These are phyloP conservation scores for Agaricus blazei DNA, from an alignment of 768 basidiomycete genomes.

Conservation along the genomic window DNA sequence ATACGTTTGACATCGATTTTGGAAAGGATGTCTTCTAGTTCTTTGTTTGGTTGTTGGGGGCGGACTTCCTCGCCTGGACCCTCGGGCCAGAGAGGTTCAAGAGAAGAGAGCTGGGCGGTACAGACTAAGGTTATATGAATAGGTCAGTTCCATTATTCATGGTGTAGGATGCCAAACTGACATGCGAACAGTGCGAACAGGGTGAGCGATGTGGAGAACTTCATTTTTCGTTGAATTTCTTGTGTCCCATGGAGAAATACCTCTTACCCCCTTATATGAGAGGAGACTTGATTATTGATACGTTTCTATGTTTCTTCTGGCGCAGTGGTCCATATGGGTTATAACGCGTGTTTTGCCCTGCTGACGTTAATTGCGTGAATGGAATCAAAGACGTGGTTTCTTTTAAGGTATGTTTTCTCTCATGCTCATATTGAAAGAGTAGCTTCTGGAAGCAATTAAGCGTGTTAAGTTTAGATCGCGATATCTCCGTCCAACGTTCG, in stretches of 20 bases:
- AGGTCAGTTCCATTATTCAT: neutral
- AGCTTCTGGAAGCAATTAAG: slow-evolving; percentile 2
- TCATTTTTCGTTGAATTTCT: neutral
- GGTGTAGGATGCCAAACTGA: neutral
- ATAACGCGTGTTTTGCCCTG: slow-evolving; percentile 2
- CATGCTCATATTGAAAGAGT: neutral
- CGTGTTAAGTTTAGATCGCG: too few species aligned
- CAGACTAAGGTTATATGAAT: neutral
- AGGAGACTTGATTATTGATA: neutral
- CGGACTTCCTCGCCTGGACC: slow-evolving; percentile 39
- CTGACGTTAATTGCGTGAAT: slow-evolving; percentile 3
- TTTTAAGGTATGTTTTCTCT: neutral
- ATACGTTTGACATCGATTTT: slow-evolving; percentile 41
- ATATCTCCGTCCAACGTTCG: too few species aligned
- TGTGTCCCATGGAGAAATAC: too few species aligned
- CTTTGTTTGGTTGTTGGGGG: slow-evolving; percentile 37
- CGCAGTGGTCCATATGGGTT: neutral
- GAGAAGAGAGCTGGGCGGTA: neutral
- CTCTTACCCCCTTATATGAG: neutral
- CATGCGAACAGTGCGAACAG: neutral
- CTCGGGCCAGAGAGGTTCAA: slow-evolving; percentile 33
- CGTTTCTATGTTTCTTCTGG: neutral
- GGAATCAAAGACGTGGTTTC: neutral
- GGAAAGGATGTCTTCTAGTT: slow-evolving; percentile 41
- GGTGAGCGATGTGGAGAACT: neutral